Conservation (phyloP, 2,329 filamentous ascomycete species). For the Trichophyton simii region DNA sequence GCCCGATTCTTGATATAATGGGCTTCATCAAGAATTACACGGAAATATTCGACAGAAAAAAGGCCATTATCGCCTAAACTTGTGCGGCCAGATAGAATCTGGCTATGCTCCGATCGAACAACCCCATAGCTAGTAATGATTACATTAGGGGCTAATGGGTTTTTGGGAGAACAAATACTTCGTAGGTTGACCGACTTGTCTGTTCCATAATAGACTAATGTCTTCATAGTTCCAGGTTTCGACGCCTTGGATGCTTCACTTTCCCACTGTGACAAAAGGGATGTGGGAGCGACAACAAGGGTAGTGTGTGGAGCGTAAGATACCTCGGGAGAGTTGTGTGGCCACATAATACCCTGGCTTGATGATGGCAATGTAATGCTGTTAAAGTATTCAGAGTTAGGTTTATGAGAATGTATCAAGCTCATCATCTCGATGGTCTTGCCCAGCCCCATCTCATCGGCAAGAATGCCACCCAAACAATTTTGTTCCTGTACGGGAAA, state of each 20-base stretch:
- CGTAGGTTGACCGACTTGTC: slow-evolving; percentile 73
- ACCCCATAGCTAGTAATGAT: slow-evolving; percentile 93
- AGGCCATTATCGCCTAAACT: slow-evolving; percentile 60
- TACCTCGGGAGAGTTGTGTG: slow-evolving; percentile 40
- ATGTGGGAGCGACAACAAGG: slow-evolving; percentile 92
- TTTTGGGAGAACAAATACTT: slow-evolving; percentile 62
- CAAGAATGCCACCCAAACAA: slow-evolving; percentile 82
- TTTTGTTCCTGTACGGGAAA: slow-evolving; percentile 92
- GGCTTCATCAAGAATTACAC: slow-evolving; percentile 87
- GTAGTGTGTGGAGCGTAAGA: slow-evolving; percentile 75
- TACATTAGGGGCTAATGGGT: slow-evolving; percentile 63
- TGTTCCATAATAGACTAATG: slow-evolving; percentile 79
- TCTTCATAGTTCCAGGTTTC: slow-evolving; percentile 65
- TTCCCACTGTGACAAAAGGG: slow-evolving; percentile 90
- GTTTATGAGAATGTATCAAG: slow-evolving; percentile 72
- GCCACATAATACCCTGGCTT: neutral
- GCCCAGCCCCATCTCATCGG: slow-evolving; percentile 92
- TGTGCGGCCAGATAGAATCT: slow-evolving; percentile 43
- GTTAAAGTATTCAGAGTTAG: slow-evolving; percentile 32
- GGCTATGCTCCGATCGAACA: slow-evolving; percentile 77
- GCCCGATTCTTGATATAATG: slow-evolving; percentile 84
- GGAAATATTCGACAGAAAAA: slow-evolving; percentile 89
- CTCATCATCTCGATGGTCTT: slow-evolving; percentile 99
- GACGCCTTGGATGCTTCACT: slow-evolving; percentile 90
- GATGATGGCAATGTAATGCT: slow-evolving; percentile 5